phyloP scores from a whole-genome alignment of 768 basidiomycete genomes.

The Russula brevipes region DNA sequence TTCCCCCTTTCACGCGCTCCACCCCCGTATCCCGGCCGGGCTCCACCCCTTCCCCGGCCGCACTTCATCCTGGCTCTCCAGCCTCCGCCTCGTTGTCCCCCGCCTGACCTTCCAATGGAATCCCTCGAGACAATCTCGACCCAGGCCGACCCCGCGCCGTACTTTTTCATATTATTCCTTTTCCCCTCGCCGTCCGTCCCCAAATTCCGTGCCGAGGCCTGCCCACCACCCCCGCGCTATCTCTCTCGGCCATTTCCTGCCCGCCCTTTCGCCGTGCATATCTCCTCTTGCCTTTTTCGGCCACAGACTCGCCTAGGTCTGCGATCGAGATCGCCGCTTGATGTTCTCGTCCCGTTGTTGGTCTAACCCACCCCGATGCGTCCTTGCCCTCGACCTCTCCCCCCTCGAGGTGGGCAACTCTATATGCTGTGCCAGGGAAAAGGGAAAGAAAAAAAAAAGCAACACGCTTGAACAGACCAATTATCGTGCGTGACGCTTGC shows the following conservation, averaged over 20 bases:
- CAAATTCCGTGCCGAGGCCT: slow-evolving; percentile 3
- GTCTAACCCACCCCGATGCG: slow-evolving; percentile 12
- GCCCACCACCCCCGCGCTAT: not conserved
- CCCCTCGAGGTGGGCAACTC: too few relatives aligned
- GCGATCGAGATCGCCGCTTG: slow-evolving; percentile 23
- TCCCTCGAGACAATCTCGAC: not conserved
- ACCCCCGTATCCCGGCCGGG: slow-evolving; percentile 20
- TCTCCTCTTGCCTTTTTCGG: slow-evolving; percentile 19
- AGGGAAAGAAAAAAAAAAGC: not conserved
- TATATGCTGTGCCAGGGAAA: not conserved
- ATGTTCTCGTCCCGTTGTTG: slow-evolving; percentile 9
- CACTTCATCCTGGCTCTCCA: slow-evolving; percentile 8
- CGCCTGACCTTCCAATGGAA: slow-evolving; percentile 26
- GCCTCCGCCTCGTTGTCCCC: slow-evolving; percentile 19
- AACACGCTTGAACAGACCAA: not conserved
- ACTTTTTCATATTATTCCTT: slow-evolving; percentile 19
- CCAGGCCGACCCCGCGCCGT: not conserved
- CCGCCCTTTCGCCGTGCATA: slow-evolving; percentile 20
- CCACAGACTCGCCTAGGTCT: slow-evolving; percentile 16
- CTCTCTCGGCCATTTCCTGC: slow-evolving; percentile 19
- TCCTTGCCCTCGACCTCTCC: slow-evolving; percentile 14
- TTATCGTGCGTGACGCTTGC: not conserved
- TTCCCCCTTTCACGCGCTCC: slow-evolving; percentile 18
- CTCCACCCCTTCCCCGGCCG: slow-evolving; percentile 21
- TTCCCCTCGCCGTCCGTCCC: not conserved